A percentile compares a stretch with the other conserved stretches of the same genome.
Evolutionary conservation across 2,329 filamentous ascomycete genomes (phyloP).

Genomic region (Ophiostoma australiae): DNA sequence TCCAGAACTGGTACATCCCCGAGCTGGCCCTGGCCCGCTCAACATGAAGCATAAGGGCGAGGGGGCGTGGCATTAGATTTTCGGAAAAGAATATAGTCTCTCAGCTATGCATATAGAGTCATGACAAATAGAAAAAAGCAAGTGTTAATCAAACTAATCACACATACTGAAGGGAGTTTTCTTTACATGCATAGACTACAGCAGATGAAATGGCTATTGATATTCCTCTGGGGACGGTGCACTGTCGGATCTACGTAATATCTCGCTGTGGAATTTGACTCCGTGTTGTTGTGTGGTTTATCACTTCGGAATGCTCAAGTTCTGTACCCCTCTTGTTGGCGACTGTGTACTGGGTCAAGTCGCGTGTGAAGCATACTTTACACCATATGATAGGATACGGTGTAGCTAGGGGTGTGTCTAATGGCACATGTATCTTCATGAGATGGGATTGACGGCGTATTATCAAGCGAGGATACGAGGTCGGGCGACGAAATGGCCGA

Average conservation of each 20-base stretch:
- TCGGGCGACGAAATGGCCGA: neutral
- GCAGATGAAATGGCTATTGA: neutral
- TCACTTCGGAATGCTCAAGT: neutral
- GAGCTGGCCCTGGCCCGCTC: slow-evolving; percentile 39
- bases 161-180: neutral
- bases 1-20: slow-evolving; percentile 46
- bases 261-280: neutral
- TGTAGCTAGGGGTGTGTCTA: neutral
- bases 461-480: neutral
- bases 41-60: slow-evolving; percentile 25
- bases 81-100: neutral
- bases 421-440: neutral
- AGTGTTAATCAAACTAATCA: neutral
- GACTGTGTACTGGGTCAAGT: neutral
- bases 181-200: neutral
- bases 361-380: neutral
- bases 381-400: neutral
- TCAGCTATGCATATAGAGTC: neutral
- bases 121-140: slow-evolving; percentile 7
- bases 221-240: neutral
- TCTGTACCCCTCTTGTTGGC: neutral
- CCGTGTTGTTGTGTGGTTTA: neutral
- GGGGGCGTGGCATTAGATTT: neutral
- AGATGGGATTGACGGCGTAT: neutral
- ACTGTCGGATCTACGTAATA: neutral